A percentile compares a stretch with the other conserved stretches of the same genome.
phyloP scores from a whole-genome alignment of 164 flowering plant species.

The Paratinospora sagittata region DNA sequence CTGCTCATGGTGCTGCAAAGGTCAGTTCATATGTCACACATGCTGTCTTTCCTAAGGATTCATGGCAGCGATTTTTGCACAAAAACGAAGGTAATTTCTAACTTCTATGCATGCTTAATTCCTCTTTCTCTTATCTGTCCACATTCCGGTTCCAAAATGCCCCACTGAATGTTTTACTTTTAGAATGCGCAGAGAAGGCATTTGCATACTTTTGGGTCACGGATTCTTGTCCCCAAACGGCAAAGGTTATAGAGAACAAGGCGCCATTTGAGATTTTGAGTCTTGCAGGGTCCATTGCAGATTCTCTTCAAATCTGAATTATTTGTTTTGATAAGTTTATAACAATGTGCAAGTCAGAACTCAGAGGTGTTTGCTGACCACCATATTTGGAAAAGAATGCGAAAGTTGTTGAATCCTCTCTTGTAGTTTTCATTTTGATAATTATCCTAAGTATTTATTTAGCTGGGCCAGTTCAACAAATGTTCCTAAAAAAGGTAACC shows the following conservation, averaged over 20 bases:
- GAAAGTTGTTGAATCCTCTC: too few relatives aligned
- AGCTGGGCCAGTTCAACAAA: too few relatives aligned
- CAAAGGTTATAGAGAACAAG: slow-evolving; percentile 59
- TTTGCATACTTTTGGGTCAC: slow-evolving; percentile 93
- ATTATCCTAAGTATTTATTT: too few relatives aligned
- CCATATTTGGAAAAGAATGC: background rate
- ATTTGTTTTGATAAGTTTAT: background rate
- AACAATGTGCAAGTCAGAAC: background rate
- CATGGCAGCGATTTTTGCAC: slow-evolving; percentile 75
- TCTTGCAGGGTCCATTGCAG: slow-evolving; percentile 91
- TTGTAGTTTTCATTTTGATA: too few relatives aligned
- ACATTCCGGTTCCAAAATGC: too few relatives aligned
- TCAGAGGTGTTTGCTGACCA: background rate
- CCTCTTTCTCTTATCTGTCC: background rate
- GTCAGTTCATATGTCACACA: slow-evolving; percentile 97
- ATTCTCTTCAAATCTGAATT: slow-evolving; percentile 77
- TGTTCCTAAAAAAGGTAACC: too few relatives aligned
- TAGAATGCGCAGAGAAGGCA: slow-evolving; percentile 40
- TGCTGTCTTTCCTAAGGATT: slow-evolving; percentile 80
- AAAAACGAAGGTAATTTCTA: slow-evolving; percentile 44
- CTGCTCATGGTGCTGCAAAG: slow-evolving; percentile 88
- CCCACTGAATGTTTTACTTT: background rate
- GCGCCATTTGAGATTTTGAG: slow-evolving; percentile 92
- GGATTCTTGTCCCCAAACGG: slow-evolving; percentile 92
- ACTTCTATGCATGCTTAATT: background rate